Percentiles rank a stretch among this genome's conserved stretches.
These are phyloP conservation scores for Epicoccum nigrum DNA, from an alignment of 2,329 filamentous ascomycete genomes.

Conservation along the genomic window DNA sequence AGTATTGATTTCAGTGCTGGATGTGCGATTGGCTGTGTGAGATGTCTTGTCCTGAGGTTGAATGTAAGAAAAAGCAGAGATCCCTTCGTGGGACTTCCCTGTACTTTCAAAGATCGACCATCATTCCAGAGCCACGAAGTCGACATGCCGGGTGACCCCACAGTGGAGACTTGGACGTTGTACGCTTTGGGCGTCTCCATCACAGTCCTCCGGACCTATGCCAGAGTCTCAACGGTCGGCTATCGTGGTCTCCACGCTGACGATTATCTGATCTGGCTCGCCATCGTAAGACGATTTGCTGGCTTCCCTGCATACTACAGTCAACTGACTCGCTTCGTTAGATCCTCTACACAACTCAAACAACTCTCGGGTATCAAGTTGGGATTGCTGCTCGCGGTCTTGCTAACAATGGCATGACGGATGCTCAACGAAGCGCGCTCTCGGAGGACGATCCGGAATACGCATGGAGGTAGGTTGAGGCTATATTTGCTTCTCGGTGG, in stretches of 20 bases:
- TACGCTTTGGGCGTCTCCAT: slow-evolving; percentile 20
- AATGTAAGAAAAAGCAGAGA: neutral
- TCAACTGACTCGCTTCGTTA: slow-evolving; percentile 28
- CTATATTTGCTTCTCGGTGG: neutral
- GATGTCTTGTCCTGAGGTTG: neutral
- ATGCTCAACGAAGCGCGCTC: slow-evolving; percentile 50
- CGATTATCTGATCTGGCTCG: slow-evolving; percentile 28
- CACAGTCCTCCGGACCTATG: slow-evolving; percentile 23
- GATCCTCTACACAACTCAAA: slow-evolving; percentile 60
- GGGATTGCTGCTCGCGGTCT: slow-evolving; percentile 59
- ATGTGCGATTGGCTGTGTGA: neutral
- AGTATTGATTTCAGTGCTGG: neutral
- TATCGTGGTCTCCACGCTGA: slow-evolving; percentile 21
- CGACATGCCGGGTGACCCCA: neutral
- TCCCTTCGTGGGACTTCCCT: neutral
- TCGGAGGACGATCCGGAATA: slow-evolving; percentile 20
- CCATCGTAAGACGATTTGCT: slow-evolving; percentile 12
- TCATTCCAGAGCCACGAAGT: neutral
- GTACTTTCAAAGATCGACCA: neutral
- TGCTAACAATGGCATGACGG: slow-evolving; percentile 58
- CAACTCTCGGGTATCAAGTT: slow-evolving; percentile 57
- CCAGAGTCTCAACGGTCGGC: slow-evolving; percentile 21
- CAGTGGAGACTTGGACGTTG: slow-evolving; percentile 26
- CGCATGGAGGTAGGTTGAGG: neutral
- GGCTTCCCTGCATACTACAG: neutral